These are phyloP conservation scores for Cupressus sempervirens DNA, from an alignment of 75 land plant species.

Conservation along the genomic window DNA sequence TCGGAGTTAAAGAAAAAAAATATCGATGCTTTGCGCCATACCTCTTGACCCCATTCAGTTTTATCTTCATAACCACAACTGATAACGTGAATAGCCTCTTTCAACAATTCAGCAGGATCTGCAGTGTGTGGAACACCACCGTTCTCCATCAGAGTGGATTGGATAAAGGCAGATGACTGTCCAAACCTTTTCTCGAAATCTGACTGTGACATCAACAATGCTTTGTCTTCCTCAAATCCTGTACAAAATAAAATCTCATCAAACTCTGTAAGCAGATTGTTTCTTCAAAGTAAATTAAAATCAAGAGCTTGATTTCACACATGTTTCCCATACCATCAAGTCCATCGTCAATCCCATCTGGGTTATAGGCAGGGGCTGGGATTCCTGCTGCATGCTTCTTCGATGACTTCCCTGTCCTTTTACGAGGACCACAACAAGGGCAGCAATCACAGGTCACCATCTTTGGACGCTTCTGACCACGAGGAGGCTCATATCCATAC, in stretches of 20 bases:
- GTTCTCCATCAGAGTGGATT: slow-evolving; percentile 74
- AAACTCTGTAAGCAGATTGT: background rate
- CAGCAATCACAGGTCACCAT: slow-evolving; percentile 77
- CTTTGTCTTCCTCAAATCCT: slow-evolving; percentile 58
- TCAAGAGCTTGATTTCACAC: background rate
- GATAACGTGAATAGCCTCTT: slow-evolving; percentile 86
- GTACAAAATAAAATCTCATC: background rate
- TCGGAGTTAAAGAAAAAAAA: background rate
- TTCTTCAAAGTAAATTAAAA: background rate
- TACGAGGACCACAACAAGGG: slow-evolving; percentile 71
- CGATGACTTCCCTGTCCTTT: slow-evolving; percentile 37
- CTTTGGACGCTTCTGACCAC: slow-evolving; percentile 58
- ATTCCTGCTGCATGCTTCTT: slow-evolving; percentile 10
- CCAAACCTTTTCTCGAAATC: slow-evolving; percentile 80
- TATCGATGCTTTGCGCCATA: slow-evolving; percentile 3
- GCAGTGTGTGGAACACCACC: slow-evolving; percentile 85
- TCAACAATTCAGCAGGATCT: slow-evolving; percentile 66
- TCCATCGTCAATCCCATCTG: slow-evolving; percentile 18
- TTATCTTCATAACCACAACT: slow-evolving; percentile 92
- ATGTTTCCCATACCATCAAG: slow-evolving; percentile 18
- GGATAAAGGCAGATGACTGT: slow-evolving; percentile 67
- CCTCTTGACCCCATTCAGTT: slow-evolving; percentile 82
- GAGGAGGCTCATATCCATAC: slow-evolving; percentile 79
- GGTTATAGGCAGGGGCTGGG: slow-evolving; percentile 10
- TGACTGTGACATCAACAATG: slow-evolving; percentile 65